Base-by-base conservation (phyloP, 371 early-diverging fungal species). In the Apophysomyces sp. region DNA sequence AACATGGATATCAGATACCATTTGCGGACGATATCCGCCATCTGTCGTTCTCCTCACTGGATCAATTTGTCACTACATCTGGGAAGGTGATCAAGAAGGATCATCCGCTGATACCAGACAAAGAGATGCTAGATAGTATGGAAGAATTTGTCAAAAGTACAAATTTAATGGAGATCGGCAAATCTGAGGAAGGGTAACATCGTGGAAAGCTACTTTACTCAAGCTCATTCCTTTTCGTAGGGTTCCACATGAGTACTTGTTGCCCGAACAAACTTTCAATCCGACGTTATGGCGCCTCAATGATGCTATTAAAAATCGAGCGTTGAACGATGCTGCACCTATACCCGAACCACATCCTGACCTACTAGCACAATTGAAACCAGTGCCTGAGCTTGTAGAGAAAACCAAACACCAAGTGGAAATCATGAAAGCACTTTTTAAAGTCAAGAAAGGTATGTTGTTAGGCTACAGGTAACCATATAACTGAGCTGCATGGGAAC, bases 1-100 rank as follows among this genome's bases (percentile, higher is more conserved):
- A 5, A 27, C 8, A 24, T 30, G 24, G 41, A 29, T 6, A 6
- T 32, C 63, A 89, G 89, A 61, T 91, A 16, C 89, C 93, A 5
- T 93, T 86, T 73, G 77, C 77, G 28, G 89, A 90, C 41, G 93
- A 91, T 66, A 62, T 87, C 27, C 84, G 87, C 1, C 72, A 76
- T 8, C 83, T 76, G 58, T 57, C 75, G 0, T 89, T 89, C 67
- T 67, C 81, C 15, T 71, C 85, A 8, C 58, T 90, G 60, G 75
- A 78, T 27, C 65, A 76, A 26, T 64, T 81, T 2, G 61, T 71
- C 9, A 67, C 73, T 6, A 60, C 68, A 30, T 64, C 70, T n/a
- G 81, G 78, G 6, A 78, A 79, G 49, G 73, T 64, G 15, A 49
- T 78, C 4, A 63, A 56, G 9, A 66, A 73, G 18, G 71, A 85